Base-by-base conservation (phyloP, 2,329 filamentous ascomycete genomes). In the Xylariaceae sp. region DNA sequence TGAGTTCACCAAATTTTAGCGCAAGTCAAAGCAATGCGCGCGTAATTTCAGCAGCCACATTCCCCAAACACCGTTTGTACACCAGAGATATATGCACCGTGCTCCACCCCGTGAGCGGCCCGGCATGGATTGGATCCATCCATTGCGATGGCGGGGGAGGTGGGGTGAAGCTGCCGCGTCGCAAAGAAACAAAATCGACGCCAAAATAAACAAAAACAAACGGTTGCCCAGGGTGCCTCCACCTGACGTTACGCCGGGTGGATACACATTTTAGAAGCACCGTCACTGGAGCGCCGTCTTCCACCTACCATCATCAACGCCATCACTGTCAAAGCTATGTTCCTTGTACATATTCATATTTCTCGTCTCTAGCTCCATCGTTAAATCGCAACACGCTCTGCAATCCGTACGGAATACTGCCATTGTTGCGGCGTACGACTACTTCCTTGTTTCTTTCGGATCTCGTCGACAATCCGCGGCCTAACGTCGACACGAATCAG, bases 161-260 rank as follows among this genome's bases (percentile, higher is more conserved):
- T 61, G 56, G 35, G 37, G 34, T 37, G 53, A 17, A 37, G 15
- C 13, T 35, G 3, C 54, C 67, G 65, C 67, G 67, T 66, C 62
- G 64, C 60, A 61, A 50, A 51, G 18, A 34, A 56, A n/a, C 49
- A 51, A 58, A 15, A 15, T 52, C 55, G 66, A 64, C 61, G 23
- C 23, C 17, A 18, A 13, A 15, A 35, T 54, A 71, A 71, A 72
- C 69, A 70, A 71, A 70, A 72, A 72, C 69, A 71, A 72, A 69
- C 58, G 37, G 67, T 69, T 69, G 67, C 67, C 64, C 62, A 66
- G 65, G 66, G 60, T 57, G 56, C 55, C 58, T 62, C 60, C 57
- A 9, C 51, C 51, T 47, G 9, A 17, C 47, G 35, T 51, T 45
- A 49, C 53, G 39, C 45, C 50, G 13, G 53, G 41, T 45, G 47